These are phyloP conservation scores for Aspergillus costaricaensis DNA, from an alignment of 2,329 filamentous ascomycete species.

Conservation along the genomic window DNA sequence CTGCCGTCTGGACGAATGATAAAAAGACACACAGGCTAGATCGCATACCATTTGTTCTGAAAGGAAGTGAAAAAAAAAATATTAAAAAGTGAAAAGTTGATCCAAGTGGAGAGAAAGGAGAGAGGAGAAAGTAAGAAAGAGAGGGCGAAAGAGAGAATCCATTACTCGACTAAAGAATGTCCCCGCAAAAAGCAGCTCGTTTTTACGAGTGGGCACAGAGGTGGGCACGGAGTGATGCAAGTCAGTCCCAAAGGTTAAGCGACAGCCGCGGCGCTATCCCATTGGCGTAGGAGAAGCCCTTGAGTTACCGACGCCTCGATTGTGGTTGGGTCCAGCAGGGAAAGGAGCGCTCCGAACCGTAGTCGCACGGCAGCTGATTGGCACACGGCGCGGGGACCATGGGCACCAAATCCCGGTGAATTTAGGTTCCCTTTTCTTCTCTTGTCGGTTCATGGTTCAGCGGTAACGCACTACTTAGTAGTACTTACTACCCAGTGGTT, in stretches of 20 bases:
- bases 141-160: too few relatives aligned
- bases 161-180: background rate
- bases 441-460: conserved; percentile 1
- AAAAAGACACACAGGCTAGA: background rate
- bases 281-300: conserved; percentile 12
- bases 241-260: conserved; percentile 17
- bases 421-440: background rate
- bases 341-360: conserved; percentile 38
- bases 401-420: conserved; percentile 12
- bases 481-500: background rate
- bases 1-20: background rate
- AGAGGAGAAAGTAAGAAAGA: too few relatives aligned
- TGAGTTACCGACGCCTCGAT: conserved; percentile 7
- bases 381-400: conserved; percentile 5
- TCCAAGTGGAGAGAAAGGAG: background rate
- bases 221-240: conserved; percentile 13
- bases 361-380: conserved; percentile 31
- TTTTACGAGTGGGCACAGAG: conserved; percentile 2
- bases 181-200: conserved; percentile 12
- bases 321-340: conserved; percentile 20
- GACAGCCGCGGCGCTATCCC: conserved; percentile 13
- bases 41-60: background rate
- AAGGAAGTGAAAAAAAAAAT: too few relatives aligned
- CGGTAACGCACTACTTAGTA: background rate
- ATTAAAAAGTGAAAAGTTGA: background rate